Evolutionary conservation across 305 asterid species (phyloP).

Genomic region (Solanum chacoense): DNA sequence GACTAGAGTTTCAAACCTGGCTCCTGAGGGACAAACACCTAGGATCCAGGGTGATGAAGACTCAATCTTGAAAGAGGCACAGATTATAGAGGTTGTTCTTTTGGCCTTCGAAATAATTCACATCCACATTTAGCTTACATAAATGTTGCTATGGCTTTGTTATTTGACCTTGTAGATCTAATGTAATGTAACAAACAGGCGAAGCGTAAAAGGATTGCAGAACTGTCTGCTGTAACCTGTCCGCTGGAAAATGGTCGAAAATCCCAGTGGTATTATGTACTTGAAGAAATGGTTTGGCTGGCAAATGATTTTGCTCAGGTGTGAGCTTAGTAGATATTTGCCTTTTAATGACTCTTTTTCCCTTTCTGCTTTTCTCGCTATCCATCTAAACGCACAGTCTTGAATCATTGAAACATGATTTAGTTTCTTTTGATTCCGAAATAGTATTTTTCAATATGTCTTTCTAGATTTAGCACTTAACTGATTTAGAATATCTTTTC

Average conservation of each 20-base stretch:
- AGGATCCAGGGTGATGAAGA: slow-evolving; percentile 57
- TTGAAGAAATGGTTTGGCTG: slow-evolving; percentile 98
- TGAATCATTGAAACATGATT: background rate
- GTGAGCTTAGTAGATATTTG: slow-evolving; percentile 4
- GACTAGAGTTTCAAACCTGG: slow-evolving; percentile 16
- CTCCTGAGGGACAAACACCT: slow-evolving; percentile 28
- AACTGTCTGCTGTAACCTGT: slow-evolving; percentile 38
- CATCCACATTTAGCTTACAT: background rate
- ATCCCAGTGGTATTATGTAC: slow-evolving; percentile 86
- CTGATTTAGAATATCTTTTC: slow-evolving; percentile 5
- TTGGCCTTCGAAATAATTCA: background rate
- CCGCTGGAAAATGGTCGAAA: slow-evolving; percentile 28
- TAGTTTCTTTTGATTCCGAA: background rate
- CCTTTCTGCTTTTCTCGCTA: background rate
- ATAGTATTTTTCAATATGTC: background rate
- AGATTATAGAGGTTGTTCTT: slow-evolving; percentile 61
- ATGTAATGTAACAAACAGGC: slow-evolving; percentile 58
- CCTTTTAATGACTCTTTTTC: background rate
- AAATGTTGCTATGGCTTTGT: background rate
- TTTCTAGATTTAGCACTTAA: background rate
- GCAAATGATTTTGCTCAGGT: slow-evolving; percentile 99
- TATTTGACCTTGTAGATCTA: slow-evolving; percentile 20
- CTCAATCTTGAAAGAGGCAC: slow-evolving; percentile 83
- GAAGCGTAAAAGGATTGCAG: slow-evolving; percentile 65
- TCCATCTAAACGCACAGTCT: background rate